These are phyloP conservation scores for Ophiostoma fasciatum DNA, from an alignment of 2,329 filamentous ascomycete genomes.

Conservation along the genomic window DNA sequence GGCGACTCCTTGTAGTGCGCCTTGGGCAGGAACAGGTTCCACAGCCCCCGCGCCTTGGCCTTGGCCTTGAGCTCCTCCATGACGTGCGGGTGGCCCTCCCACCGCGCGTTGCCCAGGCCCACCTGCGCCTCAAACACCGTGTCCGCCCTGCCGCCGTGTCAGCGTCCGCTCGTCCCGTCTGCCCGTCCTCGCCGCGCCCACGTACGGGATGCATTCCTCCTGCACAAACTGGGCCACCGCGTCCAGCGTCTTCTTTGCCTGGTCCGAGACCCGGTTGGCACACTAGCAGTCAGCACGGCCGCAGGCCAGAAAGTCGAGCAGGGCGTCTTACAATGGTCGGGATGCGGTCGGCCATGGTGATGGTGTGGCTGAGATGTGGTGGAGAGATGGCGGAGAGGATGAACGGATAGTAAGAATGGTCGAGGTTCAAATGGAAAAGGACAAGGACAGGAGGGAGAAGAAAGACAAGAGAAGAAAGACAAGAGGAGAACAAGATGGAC, in stretches of 20 bases:
- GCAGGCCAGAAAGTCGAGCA: not conserved
- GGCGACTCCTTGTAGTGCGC: conserved; percentile 92
- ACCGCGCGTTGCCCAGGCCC: conserved; percentile 61
- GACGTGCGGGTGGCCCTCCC: conserved; percentile 63
- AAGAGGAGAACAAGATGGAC: too few species aligned
- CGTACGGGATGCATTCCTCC: conserved; percentile 77
- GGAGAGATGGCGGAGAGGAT: not conserved
- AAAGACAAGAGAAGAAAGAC: too few species aligned
- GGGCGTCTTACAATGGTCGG: not conserved
- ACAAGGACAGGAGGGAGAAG: too few species aligned
- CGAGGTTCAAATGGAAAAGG: too few species aligned
- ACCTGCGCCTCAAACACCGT: conserved; percentile 66
- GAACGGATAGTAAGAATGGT: too few species aligned
- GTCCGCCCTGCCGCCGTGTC: conserved; percentile 48
- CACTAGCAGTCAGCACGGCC: not conserved
- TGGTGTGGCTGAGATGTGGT: too few species aligned
- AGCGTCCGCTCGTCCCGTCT: not conserved
- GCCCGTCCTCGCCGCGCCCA: not conserved
- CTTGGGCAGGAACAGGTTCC: conserved; percentile 97
- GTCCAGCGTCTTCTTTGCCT: conserved; percentile 72
- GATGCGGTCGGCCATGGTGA: not conserved
- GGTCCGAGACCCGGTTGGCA: conserved; percentile 55
- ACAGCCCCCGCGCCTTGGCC: conserved; percentile 70
- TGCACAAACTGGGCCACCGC: conserved; percentile 91
- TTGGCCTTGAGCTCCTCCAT: conserved; percentile 82